These are phyloP conservation scores for Botrytis paeoniae DNA, from an alignment of 2,329 filamentous ascomycete genomes.

Conservation along the genomic window DNA sequence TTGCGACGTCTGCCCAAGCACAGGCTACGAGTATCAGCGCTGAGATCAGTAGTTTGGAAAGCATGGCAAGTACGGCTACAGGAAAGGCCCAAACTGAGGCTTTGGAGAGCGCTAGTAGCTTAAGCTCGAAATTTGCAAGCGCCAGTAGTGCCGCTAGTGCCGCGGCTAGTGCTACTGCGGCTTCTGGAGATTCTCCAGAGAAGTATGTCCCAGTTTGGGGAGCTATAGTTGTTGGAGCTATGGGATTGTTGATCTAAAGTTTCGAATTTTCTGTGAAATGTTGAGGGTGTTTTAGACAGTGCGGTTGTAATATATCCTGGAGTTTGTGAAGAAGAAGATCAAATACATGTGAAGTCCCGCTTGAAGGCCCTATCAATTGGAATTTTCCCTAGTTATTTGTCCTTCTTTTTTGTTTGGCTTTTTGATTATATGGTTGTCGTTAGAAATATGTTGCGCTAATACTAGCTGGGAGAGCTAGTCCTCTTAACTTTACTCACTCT, in stretches of 20 bases:
- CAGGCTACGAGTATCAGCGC: neutral
- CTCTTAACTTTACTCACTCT: too few species aligned
- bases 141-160: neutral
- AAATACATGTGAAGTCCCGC: neutral
- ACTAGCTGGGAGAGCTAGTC: too few species aligned
- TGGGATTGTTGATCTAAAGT: neutral
- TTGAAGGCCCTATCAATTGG: neutral
- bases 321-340: neutral
- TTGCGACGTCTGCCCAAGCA: neutral
- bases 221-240: neutral
- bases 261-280: neutral
- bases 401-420: neutral
- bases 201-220: neutral
- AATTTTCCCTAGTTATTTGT: fast-evolving
- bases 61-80: neutral
- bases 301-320: neutral
- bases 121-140: conserved; percentile 2
- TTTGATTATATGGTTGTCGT: neutral
- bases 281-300: neutral
- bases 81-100: neutral
- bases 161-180: neutral
- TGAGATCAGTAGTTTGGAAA: conserved; percentile 1
- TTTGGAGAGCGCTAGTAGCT: conserved; percentile 5
- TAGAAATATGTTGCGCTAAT: neutral
- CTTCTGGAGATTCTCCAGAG: neutral